phyloP scores from a whole-genome alignment of 176 grass and related monocot genomes.

The Areca catechu region DNA sequence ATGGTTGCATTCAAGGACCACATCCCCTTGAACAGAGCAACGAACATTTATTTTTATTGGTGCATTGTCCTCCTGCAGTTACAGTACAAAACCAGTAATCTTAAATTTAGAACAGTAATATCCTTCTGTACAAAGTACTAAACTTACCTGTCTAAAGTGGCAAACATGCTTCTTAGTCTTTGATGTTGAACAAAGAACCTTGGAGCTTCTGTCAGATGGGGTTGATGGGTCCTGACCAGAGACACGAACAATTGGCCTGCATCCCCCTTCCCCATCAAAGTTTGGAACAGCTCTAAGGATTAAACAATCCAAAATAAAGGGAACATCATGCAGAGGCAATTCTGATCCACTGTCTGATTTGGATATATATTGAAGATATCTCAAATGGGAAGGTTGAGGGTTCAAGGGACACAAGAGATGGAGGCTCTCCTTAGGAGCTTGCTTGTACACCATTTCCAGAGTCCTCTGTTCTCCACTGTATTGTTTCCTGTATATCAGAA shows the following conservation, averaged over 20 bases:
- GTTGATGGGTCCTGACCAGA: conserved; percentile 55
- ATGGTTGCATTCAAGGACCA: conserved; percentile 83
- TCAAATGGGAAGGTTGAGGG: conserved; percentile 72
- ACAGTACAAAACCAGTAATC: conserved; percentile 39
- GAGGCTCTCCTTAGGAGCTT: conserved; percentile 81
- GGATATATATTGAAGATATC: conserved; percentile 75
- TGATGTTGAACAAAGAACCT: conserved; percentile 29
- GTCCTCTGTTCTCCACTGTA: conserved; percentile 88
- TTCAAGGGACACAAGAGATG: conserved; percentile 60
- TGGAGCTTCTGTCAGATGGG: conserved; percentile 37
- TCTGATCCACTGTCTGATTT: conserved; percentile 45
- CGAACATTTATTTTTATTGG: conserved; percentile 82
- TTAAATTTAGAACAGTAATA: conserved; percentile 29
- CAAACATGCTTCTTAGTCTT: conserved; percentile 66
- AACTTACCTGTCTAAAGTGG: conserved; percentile 72
- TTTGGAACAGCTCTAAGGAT: conserved; percentile 77
- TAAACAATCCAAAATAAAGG: conserved; percentile 86
- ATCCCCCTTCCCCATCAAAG: conserved; percentile 74
- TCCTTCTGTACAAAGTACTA: conserved; percentile 2
- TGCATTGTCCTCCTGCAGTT: conserved; percentile 66
- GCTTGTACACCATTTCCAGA: conserved; percentile 91
- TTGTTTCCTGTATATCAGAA: conserved; percentile 73
- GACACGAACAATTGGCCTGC: conserved; percentile 62
- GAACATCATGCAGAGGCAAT: conserved; percentile 40
- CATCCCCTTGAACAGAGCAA: conserved; percentile 79